phyloP scores from a whole-genome alignment of 73 alveolate species.

The Blepharisma stoltei region DNA sequence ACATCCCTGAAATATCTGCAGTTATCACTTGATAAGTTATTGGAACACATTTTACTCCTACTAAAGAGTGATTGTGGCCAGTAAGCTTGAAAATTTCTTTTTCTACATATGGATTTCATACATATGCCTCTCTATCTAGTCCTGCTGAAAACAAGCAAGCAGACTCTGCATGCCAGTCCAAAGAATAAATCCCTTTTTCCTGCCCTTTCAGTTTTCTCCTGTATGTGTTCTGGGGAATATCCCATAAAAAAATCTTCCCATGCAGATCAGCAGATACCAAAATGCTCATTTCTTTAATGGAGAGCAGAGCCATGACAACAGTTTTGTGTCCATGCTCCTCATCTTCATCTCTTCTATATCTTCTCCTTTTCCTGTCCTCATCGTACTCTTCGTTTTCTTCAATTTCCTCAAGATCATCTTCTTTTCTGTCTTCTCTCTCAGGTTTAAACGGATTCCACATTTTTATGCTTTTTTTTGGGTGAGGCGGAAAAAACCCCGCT shows the following conservation, averaged over 20 bases:
- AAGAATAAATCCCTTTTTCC: conserved; percentile 73
- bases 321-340: conserved; percentile 80
- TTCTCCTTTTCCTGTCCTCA: too few species aligned
- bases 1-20: conserved; percentile 97
- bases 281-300: conserved; percentile 64
- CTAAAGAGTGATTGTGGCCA: conserved; percentile 95
- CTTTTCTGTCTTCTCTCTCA: too few species aligned
- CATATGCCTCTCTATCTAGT: conserved; percentile 86
- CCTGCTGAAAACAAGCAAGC: conserved; percentile 80
- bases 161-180: conserved; percentile 83
- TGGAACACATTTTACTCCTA: conserved; percentile 93
- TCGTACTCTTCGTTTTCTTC: too few species aligned
- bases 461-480: conserved; percentile 65
- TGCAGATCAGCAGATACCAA: conserved; percentile 85
- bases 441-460: conserved; percentile 84
- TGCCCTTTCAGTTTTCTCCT: conserved; percentile 70
- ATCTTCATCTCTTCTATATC: conserved; percentile 29
- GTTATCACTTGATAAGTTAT: conserved; percentile 91
- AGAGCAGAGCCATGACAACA: conserved; percentile 77
- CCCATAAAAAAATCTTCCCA: conserved; percentile 84
- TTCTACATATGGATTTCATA: conserved; percentile 96
- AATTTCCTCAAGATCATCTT: too few species aligned
- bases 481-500: too few species aligned
- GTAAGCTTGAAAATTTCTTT: conserved; percentile 91
- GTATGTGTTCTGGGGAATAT: conserved; percentile 64